Base-by-base conservation (phyloP, 2,329 filamentous ascomycete species). In the Scorias spongiosa region DNA sequence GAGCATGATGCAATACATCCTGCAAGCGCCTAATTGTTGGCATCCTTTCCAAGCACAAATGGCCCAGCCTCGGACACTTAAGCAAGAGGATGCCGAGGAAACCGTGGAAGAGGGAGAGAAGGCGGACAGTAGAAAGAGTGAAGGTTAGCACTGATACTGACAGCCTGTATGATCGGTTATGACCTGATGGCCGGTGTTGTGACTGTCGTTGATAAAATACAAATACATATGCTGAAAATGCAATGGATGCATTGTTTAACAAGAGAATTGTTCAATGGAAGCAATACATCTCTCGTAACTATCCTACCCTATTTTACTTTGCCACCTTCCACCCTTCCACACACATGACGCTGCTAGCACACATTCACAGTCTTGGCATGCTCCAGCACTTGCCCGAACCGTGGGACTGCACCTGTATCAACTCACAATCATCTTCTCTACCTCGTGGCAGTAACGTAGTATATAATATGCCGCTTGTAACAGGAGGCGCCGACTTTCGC, bases 1-100 rank as follows among this genome's bases (percentile, higher is more conserved):
- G 65, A 88, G 88, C 10, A 98, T 98, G 91, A 85, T 87, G 55
- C 79, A 87, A 74, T 85, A 85, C 54, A 84, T 85, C 44, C 66
- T 86, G 20, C 79, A 84, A 59, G 76, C 80, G 10, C 81, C 81
- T 5, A 82, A 82, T 55, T 83, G 78, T 60, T 86, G 81, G 81
- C 80, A 84, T 58, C 72, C 81, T 49, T 85, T 84, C 61, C 58
- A 63, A 45, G 56, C 51, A 18, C 55, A 59, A 40, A 56, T 59
- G 49, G 46, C 49, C 14, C 49, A 51, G 41, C 58, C 54, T n/a
- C 58, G 55, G 55, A 58, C 51, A 41, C 39, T 57, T 44, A 52
- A 50, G 49, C 56, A 54, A 42, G 42, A 42, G 34, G 50, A 46
- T 42, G 49, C 38, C 20, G 38, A 36, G 15, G 32, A 36, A 15